Base-by-base conservation (phyloP, 768 basidiomycete species). In the Cantharellus cinnabarinus region DNA sequence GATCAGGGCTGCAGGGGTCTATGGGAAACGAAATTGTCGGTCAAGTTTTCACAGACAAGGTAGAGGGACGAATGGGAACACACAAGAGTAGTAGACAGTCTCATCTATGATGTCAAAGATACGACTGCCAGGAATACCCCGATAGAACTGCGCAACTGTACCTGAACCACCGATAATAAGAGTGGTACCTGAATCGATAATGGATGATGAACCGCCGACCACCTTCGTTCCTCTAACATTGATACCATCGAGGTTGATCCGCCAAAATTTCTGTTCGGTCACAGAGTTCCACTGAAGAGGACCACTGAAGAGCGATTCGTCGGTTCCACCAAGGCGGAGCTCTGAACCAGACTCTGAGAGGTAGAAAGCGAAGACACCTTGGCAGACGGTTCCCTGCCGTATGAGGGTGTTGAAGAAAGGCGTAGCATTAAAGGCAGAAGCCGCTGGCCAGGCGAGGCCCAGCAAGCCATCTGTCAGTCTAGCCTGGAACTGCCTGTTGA, bases 391-490 rank as follows among this genome's bases (percentile, higher is more conserved):
- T 14, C 61, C 61, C 63, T 68, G 63, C 2, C 50, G 35, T 5
- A 63, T 59, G 5, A 67, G 61, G 35, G 58, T 68, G 41, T 58
- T 57, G 61, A 68, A 66, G 59, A 65, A 65, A 3, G 70, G 68
- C 52, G 59, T 57, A 53, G 64, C 51, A 15, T 51, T 54, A 20
- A 66, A 57, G 59, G 60, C 37, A 69, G 70, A 67, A 59, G 70
- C 57, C 3, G 64, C 56, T 5, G 64, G 65, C 15, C 51, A 67
- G 2, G 63, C 67, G 58, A 70, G 66, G 41, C 75, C 75, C 42
- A 75, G 63, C 4, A 77, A 57, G 4, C 75, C 76, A 44, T 77
- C 75, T 0, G 72, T 60, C 0, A 50, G 63, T 52, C 71, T 61
- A 14, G 61, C 42, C 5, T 59, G 59, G 38, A 57, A 57, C 39